Conservation (phyloP, 2,329 filamentous ascomycete species). For the Trichoderma pleuroti region DNA sequence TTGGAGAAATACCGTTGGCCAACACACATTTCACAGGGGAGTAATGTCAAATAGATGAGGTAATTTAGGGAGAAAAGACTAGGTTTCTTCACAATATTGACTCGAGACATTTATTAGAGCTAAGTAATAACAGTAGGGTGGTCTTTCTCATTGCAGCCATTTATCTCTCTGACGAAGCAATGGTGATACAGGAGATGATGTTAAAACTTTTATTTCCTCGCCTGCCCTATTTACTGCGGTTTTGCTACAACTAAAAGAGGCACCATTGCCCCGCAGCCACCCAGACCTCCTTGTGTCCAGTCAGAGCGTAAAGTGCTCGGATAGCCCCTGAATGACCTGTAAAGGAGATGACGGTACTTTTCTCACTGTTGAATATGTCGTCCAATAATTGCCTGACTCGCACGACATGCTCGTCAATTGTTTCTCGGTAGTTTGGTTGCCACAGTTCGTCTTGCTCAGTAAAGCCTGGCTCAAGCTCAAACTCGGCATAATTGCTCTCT, state of each 20-base stretch:
- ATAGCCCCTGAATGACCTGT: neutral
- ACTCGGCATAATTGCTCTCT: neutral
- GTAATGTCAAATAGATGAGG: too few relatives aligned
- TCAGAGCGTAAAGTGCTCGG: neutral
- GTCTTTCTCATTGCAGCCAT: too few relatives aligned
- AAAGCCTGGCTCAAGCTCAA: neutral
- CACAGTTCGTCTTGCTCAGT: neutral
- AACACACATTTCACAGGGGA: too few relatives aligned
- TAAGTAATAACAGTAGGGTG: too few relatives aligned
- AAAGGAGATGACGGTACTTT: neutral
- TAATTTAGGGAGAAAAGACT: too few relatives aligned
- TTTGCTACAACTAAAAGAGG: neutral
- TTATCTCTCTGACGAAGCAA: too few relatives aligned
- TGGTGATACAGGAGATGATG: too few relatives aligned
- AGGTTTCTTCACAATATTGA: too few relatives aligned
- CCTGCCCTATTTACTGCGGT: neutral
- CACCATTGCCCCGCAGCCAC: neutral
- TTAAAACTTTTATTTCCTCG: too few relatives aligned
- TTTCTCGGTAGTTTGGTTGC: neutral
- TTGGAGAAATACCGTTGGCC: too few relatives aligned
- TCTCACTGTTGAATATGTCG: neutral
- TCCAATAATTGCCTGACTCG: neutral
- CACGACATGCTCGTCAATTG: neutral
- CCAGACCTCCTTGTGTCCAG: neutral
- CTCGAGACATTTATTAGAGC: too few relatives aligned